Evolutionary conservation across 345 rosid species (phyloP).

Genomic region (Lumnitzera racemosa): DNA sequence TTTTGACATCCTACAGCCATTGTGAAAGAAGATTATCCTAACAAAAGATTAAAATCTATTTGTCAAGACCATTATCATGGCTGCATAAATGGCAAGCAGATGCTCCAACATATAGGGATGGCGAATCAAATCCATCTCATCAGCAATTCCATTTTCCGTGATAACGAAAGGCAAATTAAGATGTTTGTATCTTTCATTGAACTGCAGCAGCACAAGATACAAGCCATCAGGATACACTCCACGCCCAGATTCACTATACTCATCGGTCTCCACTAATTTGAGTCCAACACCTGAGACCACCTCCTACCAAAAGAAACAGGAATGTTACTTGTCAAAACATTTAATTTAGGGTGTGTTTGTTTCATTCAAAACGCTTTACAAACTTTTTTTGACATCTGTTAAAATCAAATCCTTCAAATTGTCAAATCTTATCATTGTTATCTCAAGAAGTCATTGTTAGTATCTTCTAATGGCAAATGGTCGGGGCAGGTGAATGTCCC

Average conservation of each 20-base stretch:
- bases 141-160: constrained; percentile 86
- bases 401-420: no score
- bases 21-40: background rate
- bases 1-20: background rate
- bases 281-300: constrained; percentile 71
- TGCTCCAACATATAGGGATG: constrained; percentile 83
- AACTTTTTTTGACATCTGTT: no score
- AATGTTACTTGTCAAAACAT: no score
- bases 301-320: constrained; percentile 45
- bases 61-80: constrained; percentile 57
- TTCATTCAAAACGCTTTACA: no score
- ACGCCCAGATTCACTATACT: constrained; percentile 97
- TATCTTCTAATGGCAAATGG: no score
- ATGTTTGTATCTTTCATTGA: constrained; percentile 80
- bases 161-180: constrained; percentile 72
- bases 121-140: constrained; percentile 82
- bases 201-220: constrained; percentile 60
- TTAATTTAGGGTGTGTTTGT: no score
- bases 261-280: constrained; percentile 85
- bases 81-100: constrained; percentile 81
- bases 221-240: constrained; percentile 96
- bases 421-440: no score
- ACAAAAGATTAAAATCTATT: constrained; percentile 9
- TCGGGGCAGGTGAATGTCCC: no score
- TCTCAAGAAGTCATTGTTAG: no score